Base-by-base conservation (phyloP, 768 basidiomycete genomes). In the Termitomyces heimii region DNA sequence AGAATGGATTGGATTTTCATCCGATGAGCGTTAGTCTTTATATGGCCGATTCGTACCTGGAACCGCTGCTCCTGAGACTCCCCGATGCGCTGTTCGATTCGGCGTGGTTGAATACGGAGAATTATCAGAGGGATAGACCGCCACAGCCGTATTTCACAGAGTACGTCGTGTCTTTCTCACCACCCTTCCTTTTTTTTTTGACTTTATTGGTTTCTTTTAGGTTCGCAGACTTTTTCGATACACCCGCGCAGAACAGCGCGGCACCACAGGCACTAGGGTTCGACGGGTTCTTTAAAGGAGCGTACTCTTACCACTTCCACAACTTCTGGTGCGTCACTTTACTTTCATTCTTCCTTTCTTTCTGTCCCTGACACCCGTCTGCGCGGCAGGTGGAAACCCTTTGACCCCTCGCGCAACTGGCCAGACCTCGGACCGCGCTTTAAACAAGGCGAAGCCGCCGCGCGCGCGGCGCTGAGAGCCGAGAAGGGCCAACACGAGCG, bases 71-170 rank as follows among this genome's bases (percentile, higher is more conserved):
- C 26, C 77, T 92, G 48, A 78, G 92, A 26, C 72, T 97, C 8
- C 94, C 94, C 2, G 95, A 97, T 66, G 94, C 94, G 8, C 73
- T 98, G 44, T 95, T 96, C 62, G 94, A 97, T 70, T 86, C 92
- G 5, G 94, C 95, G 13, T 97, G 94, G 94, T 73, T 96, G 62
- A 96, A 95, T 66, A 88, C 90, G 53, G 94, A 96, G 69, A 81
- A 86, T 50, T 94, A 84, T 69, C 94, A 97, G 69, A 74, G 88
- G 37, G 93, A 96, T 63, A 79, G 95, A 51, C 94, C 95, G 32
- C 90, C 94, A 28, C 92, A 94, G 73, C 95, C 95, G 8, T 94
- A 86, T 70, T 94, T 98, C 73, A 84, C 85, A 16, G 84, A 86
- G 90, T 93, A 62, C 56, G 79, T 73, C 16, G 43, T 42, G 35